A percentile compares a stretch with the other conserved stretches of the same genome.
These are phyloP conservation scores for Amesomyces nigricolor DNA, from an alignment of 2,329 filamentous ascomycete genomes.

Conservation along the genomic window DNA sequence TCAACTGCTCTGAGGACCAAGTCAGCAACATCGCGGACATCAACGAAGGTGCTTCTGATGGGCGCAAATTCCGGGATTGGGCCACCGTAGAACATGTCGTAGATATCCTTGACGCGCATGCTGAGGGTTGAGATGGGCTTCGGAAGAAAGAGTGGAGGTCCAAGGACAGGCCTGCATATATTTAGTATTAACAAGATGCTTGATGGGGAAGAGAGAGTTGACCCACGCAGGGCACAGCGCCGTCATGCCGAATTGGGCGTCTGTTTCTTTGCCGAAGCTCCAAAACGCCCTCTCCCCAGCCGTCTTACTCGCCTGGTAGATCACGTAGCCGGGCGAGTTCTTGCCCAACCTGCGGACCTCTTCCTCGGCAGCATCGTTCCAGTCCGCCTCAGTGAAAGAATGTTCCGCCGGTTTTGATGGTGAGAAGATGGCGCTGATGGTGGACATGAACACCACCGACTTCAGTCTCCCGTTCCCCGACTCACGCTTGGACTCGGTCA, in stretches of 20 bases:
- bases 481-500: not conserved
- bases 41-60: slow-evolving; percentile 19
- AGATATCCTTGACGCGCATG: slow-evolving; percentile 20
- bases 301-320: slow-evolving; percentile 20
- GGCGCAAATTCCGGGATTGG: slow-evolving; percentile 14
- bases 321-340: slow-evolving; percentile 12
- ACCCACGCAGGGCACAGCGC: slow-evolving; percentile 18
- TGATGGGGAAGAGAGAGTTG: not conserved
- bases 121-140: slow-evolving; percentile 14
- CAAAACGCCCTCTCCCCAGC: slow-evolving; percentile 19
- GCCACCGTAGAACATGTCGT: slow-evolving; percentile 17
- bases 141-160: slow-evolving; percentile 20
- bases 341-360: slow-evolving; percentile 5
- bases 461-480: not conserved
- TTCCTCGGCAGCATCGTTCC: slow-evolving; percentile 20
- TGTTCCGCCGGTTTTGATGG: not conserved
- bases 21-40: slow-evolving; percentile 21
- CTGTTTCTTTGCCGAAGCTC: slow-evolving; percentile 5
- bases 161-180: slow-evolving; percentile 12
- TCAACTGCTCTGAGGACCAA: slow-evolving; percentile 10
- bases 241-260: slow-evolving; percentile 8
- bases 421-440: slow-evolving; percentile 20
- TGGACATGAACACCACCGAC: slow-evolving; percentile 19
- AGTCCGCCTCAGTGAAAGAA: slow-evolving; percentile 18
- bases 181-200: not conserved